Percentiles rank a stretch among this genome's conserved stretches.
These are phyloP conservation scores for Alternaria panax DNA, from an alignment of 2,329 filamentous ascomycete species.

Conservation along the genomic window DNA sequence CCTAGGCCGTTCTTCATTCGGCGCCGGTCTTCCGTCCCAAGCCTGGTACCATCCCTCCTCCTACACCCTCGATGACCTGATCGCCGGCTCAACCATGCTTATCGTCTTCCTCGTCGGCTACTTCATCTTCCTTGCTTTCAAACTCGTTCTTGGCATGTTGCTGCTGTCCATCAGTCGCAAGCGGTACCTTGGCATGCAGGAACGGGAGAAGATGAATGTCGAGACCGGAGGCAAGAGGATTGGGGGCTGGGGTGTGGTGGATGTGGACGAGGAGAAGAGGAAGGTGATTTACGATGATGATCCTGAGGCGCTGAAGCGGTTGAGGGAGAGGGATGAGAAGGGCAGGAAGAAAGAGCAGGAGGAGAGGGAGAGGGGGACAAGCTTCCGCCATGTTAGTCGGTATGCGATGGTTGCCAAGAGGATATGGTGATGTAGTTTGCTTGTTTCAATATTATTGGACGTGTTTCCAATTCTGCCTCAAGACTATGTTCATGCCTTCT, in stretches of 20 bases:
- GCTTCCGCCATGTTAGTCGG: slow-evolving; percentile 72
- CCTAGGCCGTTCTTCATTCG: slow-evolving; percentile 75
- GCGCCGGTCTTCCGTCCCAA: slow-evolving; percentile 42
- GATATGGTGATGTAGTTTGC: slow-evolving; percentile 75
- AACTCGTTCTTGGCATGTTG: slow-evolving; percentile 87
- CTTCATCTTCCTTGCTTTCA: slow-evolving; percentile 79
- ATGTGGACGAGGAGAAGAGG: slow-evolving; percentile 86
- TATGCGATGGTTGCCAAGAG: slow-evolving; percentile 97
- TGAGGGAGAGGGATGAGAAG: slow-evolving; percentile 69
- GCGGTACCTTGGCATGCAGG: slow-evolving; percentile 82
- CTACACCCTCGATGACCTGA: slow-evolving; percentile 74
- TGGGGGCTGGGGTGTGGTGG: slow-evolving; percentile 84
- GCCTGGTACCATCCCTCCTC: slow-evolving; percentile 36
- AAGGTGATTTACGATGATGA: slow-evolving; percentile 89
- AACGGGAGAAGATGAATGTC: slow-evolving; percentile 62
- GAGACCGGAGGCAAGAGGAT: slow-evolving; percentile 76
- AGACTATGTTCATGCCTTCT: neutral
- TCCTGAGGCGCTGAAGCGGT: slow-evolving; percentile 68
- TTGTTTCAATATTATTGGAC: neutral
- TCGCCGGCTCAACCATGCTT: slow-evolving; percentile 81
- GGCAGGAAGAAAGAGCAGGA: slow-evolving; percentile 66
- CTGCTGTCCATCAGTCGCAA: slow-evolving; percentile 80
- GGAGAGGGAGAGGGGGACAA: slow-evolving; percentile 59
- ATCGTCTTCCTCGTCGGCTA: slow-evolving; percentile 86
- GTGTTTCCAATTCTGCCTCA: neutral